phyloP scores from a whole-genome alignment of 495 filamentous ascomycete genomes.

The Hyaloscypha variabilis region DNA sequence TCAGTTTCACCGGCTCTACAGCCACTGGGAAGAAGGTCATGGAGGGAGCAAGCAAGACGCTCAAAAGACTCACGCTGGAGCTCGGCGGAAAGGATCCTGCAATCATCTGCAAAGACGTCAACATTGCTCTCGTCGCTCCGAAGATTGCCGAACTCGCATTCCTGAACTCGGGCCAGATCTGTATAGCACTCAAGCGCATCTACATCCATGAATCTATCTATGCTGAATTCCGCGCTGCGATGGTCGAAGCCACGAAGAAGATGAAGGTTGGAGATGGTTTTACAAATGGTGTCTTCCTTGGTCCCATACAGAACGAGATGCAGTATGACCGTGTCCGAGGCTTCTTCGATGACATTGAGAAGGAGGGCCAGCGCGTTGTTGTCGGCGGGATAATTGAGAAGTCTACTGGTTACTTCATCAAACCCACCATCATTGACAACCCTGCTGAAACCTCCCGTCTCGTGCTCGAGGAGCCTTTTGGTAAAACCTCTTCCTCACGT shows the following conservation, averaged over 20 bases:
- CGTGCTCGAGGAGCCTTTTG: constrained; percentile 48
- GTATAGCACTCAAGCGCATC: constrained; percentile 40
- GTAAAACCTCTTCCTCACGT: no score
- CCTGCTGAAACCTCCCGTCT: constrained; percentile 53
- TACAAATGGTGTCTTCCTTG: constrained; percentile 39
- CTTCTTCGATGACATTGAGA: constrained; percentile 31
- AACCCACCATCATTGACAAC: constrained; percentile 61
- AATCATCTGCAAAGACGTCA: constrained; percentile 57
- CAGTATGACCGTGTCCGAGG: constrained; percentile 45
- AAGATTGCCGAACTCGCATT: not conserved
- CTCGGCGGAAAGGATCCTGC: constrained; percentile 59
- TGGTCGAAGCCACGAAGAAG: constrained; percentile 47
- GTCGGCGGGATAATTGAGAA: not conserved
- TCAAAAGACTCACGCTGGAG: constrained; percentile 61
- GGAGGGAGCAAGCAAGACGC: constrained; percentile 48
- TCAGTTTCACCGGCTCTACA: constrained; percentile 61
- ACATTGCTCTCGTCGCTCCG: no score
- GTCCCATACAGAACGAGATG: constrained; percentile 56
- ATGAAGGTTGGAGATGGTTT: constrained; percentile 42
- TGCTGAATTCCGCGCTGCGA: constrained; percentile 48
- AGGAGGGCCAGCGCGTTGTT: constrained; percentile 29
- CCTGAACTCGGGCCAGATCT: constrained; percentile 35
- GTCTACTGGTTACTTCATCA: constrained; percentile 50
- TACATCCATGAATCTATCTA: constrained; percentile 62
- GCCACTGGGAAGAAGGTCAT: constrained; percentile 58